Conservation (phyloP, 306 rosid genomes). For the Lupinus albus region DNA sequence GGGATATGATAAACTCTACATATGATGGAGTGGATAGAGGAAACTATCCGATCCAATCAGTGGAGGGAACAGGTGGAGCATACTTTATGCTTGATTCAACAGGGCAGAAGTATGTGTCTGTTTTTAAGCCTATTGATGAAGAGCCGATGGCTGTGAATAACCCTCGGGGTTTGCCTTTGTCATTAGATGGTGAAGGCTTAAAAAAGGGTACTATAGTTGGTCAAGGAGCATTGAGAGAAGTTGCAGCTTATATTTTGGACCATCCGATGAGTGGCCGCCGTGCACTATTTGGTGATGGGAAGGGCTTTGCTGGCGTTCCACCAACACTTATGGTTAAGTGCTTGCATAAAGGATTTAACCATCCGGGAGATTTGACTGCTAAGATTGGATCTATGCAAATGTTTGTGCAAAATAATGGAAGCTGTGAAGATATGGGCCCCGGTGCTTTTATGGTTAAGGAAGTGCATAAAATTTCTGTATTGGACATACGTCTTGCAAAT, state of each 20-base stretch:
- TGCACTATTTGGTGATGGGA: slow-evolving; percentile 47
- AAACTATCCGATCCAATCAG: slow-evolving; percentile 65
- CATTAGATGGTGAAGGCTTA: slow-evolving; percentile 78
- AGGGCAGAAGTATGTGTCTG: slow-evolving; percentile 67
- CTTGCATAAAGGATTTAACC: slow-evolving; percentile 61
- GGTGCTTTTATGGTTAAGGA: slow-evolving; percentile 73
- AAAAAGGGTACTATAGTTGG: slow-evolving; percentile 87
- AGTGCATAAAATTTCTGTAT: slow-evolving; percentile 80
- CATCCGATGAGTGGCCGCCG: slow-evolving; percentile 67
- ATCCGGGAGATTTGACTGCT: slow-evolving; percentile 56
- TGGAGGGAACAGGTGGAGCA: slow-evolving; percentile 90
- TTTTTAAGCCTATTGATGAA: slow-evolving; percentile 90
- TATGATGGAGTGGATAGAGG: slow-evolving; percentile 61
- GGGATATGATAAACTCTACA: slow-evolving; percentile 67
- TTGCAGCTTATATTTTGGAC: slow-evolving; percentile 86
- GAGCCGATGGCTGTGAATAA: slow-evolving; percentile 93
- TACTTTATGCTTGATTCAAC: slow-evolving; percentile 74
- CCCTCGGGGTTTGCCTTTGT: slow-evolving; percentile 78
- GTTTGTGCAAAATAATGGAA: slow-evolving; percentile 74
- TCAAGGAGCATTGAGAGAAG: slow-evolving; percentile 91
- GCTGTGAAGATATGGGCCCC: slow-evolving; percentile 91
- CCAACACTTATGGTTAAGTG: slow-evolving; percentile 74
- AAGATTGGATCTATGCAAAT: slow-evolving; percentile 90
- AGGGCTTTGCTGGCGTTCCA: slow-evolving; percentile 89
- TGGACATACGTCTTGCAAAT: slow-evolving; percentile 87